Evolutionary conservation across 2,329 filamentous ascomycete genomes (phyloP), one percentile per base, ranked within the genome.

Genomic region (Colletotrichum falcatum): DNA sequence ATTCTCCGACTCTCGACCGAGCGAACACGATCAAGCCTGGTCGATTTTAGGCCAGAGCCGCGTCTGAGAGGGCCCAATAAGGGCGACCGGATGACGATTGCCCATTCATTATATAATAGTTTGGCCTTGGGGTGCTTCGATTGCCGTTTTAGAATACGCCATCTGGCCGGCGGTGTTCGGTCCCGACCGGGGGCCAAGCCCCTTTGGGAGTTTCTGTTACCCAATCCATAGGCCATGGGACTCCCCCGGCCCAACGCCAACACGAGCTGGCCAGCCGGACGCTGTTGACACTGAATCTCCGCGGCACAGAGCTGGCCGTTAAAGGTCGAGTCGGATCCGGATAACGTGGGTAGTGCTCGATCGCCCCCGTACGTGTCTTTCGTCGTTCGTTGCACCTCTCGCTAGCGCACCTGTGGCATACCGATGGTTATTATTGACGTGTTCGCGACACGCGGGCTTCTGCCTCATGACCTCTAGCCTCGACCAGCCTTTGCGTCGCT

Each of bases 191-290:
- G n/a, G 51, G 14, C 69, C 70, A 73, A 65, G 35, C 74, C 73
- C 8, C 7, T 64, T 74, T 65, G 53, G 49, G 73, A 70, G 69
- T 76, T 76, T 75, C 73, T 77, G 65, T 76, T 77, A 77, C 73
- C 73, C 74, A 77, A 75, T 73, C 73, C 20, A 44, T 44, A 44
- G 37, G 14, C 73, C 66, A 72, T 68, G 37, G 35, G 23, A 28
- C 65, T 48, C 54, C 54, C 65, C 30, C n/a, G n/a, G 28, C 49
- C 54, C 51, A 61, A 51, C 48, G 61, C 54, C 61, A 58, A 33
- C 66, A 62, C 61, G 44, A 44, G 46, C 35, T 42, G 16, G 68
- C 44, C 44, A 67, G 56, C 61, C 55, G 54, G 54, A 59, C 44
- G 71, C 72, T 48, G 67, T 66, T 62, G 65, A 73, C 65, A 61